phyloP scores from a whole-genome alignment of 768 basidiomycete genomes.

The Psilocybe tampanensis region DNA sequence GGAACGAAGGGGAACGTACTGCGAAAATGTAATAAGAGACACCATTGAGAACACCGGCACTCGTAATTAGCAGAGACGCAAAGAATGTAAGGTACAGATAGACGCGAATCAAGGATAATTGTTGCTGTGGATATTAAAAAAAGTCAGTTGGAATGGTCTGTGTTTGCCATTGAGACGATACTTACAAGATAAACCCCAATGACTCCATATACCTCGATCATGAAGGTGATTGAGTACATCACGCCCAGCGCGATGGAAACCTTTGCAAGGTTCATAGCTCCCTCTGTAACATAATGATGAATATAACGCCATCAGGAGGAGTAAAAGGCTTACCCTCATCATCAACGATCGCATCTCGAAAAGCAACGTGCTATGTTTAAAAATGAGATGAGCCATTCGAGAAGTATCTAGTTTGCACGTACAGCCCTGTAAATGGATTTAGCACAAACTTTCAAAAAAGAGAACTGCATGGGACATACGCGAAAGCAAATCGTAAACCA shows the following conservation, averaged over 20 bases:
- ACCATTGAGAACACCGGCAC: constrained; percentile 36
- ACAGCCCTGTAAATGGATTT: constrained; percentile 24
- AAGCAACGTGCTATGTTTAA: constrained; percentile 34
- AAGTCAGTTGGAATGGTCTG: constrained; percentile 5
- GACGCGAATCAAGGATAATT: constrained; percentile 27
- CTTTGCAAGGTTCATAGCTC: constrained; percentile 29
- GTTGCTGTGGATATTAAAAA: constrained; percentile 22
- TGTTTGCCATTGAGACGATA: neutral
- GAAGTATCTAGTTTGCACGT: neutral
- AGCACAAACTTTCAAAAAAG: neutral
- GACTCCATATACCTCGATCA: constrained; percentile 35
- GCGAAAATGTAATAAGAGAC: constrained; percentile 41
- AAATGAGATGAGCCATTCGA: constrained; percentile 1
- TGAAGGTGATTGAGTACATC: constrained; percentile 35
- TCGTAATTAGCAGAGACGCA: constrained; percentile 36
- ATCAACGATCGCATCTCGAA: constrained; percentile 38
- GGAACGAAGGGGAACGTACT: constrained; percentile 24
- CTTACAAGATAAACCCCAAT: constrained; percentile 30
- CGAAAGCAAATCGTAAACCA: constrained; percentile 37
- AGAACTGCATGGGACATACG: constrained; percentile 28
- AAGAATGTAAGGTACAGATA: constrained; percentile 36
- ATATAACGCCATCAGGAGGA: neutral
- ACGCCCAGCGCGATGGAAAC: constrained; percentile 41
- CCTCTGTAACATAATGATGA: constrained; percentile 17
- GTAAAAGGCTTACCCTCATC: constrained; percentile 20